A percentile compares a stretch with the other conserved stretches of the same genome.
These are phyloP conservation scores for Citrullus amarus DNA, from an alignment of 306 rosid genomes.

Conservation along the genomic window DNA sequence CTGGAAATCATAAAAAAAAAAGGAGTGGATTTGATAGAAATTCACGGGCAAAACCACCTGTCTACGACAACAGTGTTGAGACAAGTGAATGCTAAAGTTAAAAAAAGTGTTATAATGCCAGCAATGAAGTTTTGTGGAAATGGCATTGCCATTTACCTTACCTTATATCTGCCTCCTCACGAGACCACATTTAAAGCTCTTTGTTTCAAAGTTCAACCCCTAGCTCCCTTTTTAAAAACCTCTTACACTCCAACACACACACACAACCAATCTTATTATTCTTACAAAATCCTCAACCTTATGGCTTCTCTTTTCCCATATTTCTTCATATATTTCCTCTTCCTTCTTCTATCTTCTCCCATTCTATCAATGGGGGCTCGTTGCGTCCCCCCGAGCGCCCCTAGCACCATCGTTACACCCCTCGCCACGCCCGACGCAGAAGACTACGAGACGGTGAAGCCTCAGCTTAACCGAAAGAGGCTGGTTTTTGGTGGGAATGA, in stretches of 20 bases:
- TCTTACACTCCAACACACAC: not conserved
- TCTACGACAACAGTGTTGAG: not conserved
- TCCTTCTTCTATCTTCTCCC: not conserved
- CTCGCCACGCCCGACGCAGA: not conserved
- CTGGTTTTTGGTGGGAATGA: conserved; percentile 1
- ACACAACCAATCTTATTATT: not conserved
- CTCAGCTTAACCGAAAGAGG: conserved; percentile 1
- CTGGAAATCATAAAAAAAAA: not conserved
- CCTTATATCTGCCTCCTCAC: not conserved
- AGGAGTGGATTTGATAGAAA: not conserved
- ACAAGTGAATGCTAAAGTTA: not conserved
- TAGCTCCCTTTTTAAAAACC: not conserved
- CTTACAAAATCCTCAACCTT: no score
- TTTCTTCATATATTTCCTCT: not conserved
- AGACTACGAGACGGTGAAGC: not conserved
- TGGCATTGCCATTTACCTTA: not conserved
- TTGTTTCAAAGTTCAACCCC: not conserved
- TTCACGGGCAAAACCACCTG: conserved; percentile 10
- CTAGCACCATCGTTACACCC: conserved; percentile 7
- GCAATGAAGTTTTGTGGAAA: not conserved
- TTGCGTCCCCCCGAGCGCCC: conserved; percentile 2
- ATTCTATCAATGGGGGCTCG: not conserved
- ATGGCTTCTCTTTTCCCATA: not conserved
- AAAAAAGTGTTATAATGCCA: not conserved
- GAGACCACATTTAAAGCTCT: conserved; percentile 14